Base-by-base conservation (phyloP, 2,329 filamentous ascomycete species). In the Aulographum hederae region DNA sequence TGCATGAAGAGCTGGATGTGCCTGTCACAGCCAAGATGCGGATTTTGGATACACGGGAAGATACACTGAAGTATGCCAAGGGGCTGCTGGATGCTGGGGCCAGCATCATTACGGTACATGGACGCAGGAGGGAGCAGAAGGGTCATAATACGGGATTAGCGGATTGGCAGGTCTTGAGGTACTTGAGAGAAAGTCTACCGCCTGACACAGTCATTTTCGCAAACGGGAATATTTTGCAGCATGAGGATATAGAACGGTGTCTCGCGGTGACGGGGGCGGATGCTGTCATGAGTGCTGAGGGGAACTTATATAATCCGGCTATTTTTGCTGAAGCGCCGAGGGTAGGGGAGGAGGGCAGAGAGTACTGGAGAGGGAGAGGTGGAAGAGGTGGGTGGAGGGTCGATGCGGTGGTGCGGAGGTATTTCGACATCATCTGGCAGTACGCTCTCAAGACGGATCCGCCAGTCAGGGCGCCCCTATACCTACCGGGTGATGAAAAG, bases 11-110 rank as follows among this genome's bases (percentile, higher is more conserved):
- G 34, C 64, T 98, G 3, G 57, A 75, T 3, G 60, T 98, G 0
- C 89, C 89, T 0, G 74, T 98, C 11, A 95, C 89, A 2, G 89
- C 86, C 17, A 98, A 98, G 57, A 92, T 98, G 44, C 69, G 89
- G 6, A 74, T 95, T 14, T 63, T 92, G 4, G 86, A 94, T 26
- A 85, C 78, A 0, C 76, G 67, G 38, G 85, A 94, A 56, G 73
- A 76, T 49, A 94, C 85, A 1, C 57, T 98, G 39, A 75, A 73
- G 28, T 98, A 98, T 52, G 89, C 89, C 10, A 72, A 73, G 45
- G 92, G 81, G 54, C 78, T 95, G 1, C 56, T 98, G 5, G 69
- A 65, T 3, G 85, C 89, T 0, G 89, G 89, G 10, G 89, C 89
- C 3, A 94, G 81, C 43, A 85, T 95, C 34, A 64, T 98, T 38